A percentile compares a stretch with the other conserved stretches of the same genome.
Evolutionary conservation across 345 rosid genomes (phyloP).

Genomic region (Kandelia obovata): DNA sequence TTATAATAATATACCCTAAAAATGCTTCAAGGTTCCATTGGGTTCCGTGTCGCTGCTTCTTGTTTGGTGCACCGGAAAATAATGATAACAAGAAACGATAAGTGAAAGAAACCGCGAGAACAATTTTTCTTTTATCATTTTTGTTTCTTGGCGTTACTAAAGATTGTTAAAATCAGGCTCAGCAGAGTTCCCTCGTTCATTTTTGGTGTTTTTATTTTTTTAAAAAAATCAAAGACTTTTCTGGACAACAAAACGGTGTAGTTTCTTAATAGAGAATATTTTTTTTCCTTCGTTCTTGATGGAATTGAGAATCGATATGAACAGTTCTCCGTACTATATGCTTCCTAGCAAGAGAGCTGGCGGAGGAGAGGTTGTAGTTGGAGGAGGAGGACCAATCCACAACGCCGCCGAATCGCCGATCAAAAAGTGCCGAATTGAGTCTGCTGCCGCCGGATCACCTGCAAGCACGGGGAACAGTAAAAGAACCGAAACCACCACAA

Average conservation of each 20-base stretch:
- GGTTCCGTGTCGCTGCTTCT: neutral
- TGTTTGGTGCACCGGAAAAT: conserved; percentile 1
- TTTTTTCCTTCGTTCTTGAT: conserved; percentile 1
- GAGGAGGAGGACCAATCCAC: conserved; percentile 14
- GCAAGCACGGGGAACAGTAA: conserved; percentile 20
- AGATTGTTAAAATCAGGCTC: too few relatives aligned
- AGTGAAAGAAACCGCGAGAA: too few relatives aligned
- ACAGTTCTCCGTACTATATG: conserved; percentile 36
- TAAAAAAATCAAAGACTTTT: neutral
- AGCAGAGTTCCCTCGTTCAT: too few relatives aligned
- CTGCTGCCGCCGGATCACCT: conserved; percentile 7
- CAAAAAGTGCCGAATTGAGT: conserved; percentile 11
- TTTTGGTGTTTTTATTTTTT: neutral
- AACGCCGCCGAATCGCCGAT: conserved; percentile 8
- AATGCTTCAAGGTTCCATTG: too few relatives aligned
- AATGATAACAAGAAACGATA: neutral
- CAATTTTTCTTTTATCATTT: neutral
- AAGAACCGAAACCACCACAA: conserved; percentile 14
- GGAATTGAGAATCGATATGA: conserved; percentile 10
- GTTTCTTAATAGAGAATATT: too few relatives aligned
- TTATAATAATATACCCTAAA: too few relatives aligned
- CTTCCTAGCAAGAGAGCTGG: conserved; percentile 39
- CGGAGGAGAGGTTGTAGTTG: conserved; percentile 29
- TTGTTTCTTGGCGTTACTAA: neutral
- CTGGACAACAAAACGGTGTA: too few relatives aligned